phyloP scores from a whole-genome alignment of 768 basidiomycete genomes.

The Hypholoma sublateritium region DNA sequence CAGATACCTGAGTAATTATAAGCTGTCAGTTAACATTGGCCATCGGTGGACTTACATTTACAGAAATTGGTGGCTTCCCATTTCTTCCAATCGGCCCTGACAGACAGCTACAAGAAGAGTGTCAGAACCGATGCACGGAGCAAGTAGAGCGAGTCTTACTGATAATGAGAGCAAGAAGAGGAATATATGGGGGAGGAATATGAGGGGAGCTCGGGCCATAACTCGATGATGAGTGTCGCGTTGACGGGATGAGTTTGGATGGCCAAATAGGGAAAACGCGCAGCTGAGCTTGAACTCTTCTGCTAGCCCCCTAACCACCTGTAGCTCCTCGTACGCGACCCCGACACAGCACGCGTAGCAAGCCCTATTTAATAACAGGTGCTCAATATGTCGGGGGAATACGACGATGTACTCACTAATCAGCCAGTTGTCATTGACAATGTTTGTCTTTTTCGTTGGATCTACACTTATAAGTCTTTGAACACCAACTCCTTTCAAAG shows the following conservation, averaged over 20 bases:
- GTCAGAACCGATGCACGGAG: not conserved
- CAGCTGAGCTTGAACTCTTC: slow-evolving; percentile 24
- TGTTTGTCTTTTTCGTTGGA: slow-evolving; percentile 46
- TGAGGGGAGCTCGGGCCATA: slow-evolving; percentile 17
- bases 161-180: slow-evolving; percentile 17
- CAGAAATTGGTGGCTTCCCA: slow-evolving; percentile 93
- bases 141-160: slow-evolving; percentile 6
- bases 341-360: slow-evolving; percentile 9
- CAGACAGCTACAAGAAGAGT: slow-evolving; percentile 12
- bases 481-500: slow-evolving; percentile 44
- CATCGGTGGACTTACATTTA: slow-evolving; percentile 58
- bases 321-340: slow-evolving; percentile 3
- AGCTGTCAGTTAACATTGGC: not conserved
- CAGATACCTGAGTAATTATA: slow-evolving; percentile 70
- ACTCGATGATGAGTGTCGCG: slow-evolving; percentile 1
- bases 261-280: slow-evolving; percentile 14
- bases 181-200: slow-evolving; percentile 9
- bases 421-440: slow-evolving; percentile 99
- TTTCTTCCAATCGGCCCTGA: slow-evolving; percentile 47
- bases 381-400: slow-evolving; percentile 74
- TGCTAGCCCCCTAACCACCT: slow-evolving; percentile 9
- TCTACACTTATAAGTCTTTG: slow-evolving; percentile 12
- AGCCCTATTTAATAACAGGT: slow-evolving; percentile 10
- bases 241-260: slow-evolving; percentile 5
- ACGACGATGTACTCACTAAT: slow-evolving; percentile 93